Percentiles rank a stretch among this genome's conserved stretches.
phyloP scores from a whole-genome alignment of 331 rosid species.

The Pyracantha coccinea region DNA sequence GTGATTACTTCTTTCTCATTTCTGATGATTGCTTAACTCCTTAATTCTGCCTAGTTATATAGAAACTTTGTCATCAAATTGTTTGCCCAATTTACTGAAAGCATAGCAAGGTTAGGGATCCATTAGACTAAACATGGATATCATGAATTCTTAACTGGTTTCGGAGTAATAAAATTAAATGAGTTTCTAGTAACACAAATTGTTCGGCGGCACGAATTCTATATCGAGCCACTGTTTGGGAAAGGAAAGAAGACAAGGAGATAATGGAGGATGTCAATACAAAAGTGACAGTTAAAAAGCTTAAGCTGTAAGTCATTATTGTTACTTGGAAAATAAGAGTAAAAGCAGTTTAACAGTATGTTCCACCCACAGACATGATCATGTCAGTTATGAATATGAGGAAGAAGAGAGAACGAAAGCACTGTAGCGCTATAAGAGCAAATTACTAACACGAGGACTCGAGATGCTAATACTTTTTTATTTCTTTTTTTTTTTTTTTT shows the following conservation, averaged over 20 bases:
- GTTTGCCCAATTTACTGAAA: not conserved
- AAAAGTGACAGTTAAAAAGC: conserved; percentile 8
- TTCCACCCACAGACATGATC: conserved; percentile 21
- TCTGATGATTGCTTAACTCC: not conserved
- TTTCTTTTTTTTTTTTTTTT: not conserved
- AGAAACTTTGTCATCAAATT: not conserved
- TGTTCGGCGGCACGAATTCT: not conserved
- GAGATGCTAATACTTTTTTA: not conserved
- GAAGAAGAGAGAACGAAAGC: not conserved
- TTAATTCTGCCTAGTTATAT: not conserved
- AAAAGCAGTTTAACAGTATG: conserved; percentile 10
- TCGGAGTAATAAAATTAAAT: not conserved
- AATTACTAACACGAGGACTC: not conserved
- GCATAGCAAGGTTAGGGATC: not conserved
- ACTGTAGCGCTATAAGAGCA: not conserved
- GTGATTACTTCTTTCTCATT: conserved; percentile 10
- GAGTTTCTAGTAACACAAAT: conserved; percentile 3
- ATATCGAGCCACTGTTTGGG: not conserved
- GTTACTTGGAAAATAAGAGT: conserved; percentile 17
- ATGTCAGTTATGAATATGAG: not conserved
- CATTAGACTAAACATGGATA: not conserved
- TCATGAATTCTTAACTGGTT: not conserved
- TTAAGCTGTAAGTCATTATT: conserved; percentile 27
- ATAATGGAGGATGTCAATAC: conserved; percentile 1
- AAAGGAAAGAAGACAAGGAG: not conserved